These are phyloP conservation scores for Lotus japonicus DNA, from an alignment of 306 rosid genomes.

Conservation along the genomic window DNA sequence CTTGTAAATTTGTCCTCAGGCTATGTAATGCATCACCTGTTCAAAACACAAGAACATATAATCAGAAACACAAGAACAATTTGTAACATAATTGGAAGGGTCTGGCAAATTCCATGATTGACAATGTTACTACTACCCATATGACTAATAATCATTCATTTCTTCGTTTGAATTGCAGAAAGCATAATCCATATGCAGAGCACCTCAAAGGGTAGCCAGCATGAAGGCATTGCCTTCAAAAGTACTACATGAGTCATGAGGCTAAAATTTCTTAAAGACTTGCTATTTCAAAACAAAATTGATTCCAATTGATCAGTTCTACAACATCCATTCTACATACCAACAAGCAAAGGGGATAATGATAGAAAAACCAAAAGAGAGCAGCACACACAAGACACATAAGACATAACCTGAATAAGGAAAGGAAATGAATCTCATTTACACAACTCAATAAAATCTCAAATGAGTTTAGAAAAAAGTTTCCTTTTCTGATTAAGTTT, in stretches of 20 bases:
- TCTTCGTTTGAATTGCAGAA: neutral
- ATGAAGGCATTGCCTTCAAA: constrained; percentile 19
- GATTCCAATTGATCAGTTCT: constrained; percentile 10
- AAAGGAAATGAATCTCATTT: constrained; percentile 10
- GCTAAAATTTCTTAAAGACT: neutral
- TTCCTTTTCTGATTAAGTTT: neutral
- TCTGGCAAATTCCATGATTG: neutral
- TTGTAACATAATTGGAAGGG: neutral
- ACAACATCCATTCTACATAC: neutral
- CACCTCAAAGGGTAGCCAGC: neutral
- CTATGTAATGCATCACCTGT: constrained; percentile 97
- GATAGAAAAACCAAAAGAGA: neutral
- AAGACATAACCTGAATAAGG: too few species aligned
- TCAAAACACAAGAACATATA: constrained; percentile 18
- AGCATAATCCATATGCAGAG: constrained; percentile 9
- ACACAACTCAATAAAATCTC: neutral
- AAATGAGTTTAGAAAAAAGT: neutral
- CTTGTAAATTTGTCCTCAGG: constrained; percentile 76
- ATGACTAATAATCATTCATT: neutral
- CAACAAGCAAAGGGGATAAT: neutral
- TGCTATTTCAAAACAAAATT: neutral
- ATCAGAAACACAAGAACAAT: constrained; percentile 27
- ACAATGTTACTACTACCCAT: constrained; percentile 7
- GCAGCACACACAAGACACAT: too few species aligned
- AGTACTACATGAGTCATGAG: neutral